Conservation (phyloP, 176 grass and related monocot genomes). For the Themeda triandra region DNA sequence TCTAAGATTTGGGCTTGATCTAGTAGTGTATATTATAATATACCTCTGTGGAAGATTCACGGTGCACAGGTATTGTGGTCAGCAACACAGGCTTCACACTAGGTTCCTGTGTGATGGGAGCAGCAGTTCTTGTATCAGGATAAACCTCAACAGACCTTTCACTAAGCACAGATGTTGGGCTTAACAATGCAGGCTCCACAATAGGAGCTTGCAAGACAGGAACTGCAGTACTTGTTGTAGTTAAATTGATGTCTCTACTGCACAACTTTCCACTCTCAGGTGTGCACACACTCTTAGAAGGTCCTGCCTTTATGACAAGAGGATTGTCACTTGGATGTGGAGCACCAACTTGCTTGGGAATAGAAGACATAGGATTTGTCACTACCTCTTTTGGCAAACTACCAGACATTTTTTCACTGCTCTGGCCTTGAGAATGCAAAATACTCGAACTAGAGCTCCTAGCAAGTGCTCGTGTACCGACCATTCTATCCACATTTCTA, state of each 20-base stretch:
- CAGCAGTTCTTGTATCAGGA: neutral
- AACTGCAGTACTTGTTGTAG: neutral
- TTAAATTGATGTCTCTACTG: conserved; percentile 2
- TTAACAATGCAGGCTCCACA: conserved; percentile 8
- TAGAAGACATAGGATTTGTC: conserved; percentile 16
- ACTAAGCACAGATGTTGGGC: conserved; percentile 26
- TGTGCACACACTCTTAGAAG: neutral
- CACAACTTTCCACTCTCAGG: neutral
- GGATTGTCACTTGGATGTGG: conserved; percentile 10
- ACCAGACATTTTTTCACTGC: neutral
- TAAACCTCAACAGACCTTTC: neutral
- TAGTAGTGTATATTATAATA: neutral
- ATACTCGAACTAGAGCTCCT: neutral
- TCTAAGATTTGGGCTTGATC: neutral
- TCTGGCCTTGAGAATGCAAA: conserved; percentile 7
- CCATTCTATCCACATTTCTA: conserved; percentile 5
- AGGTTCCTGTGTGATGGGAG: neutral
- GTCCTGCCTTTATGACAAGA: conserved; percentile 1
- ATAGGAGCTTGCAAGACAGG: conserved; percentile 1
- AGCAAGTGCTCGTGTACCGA: neutral
- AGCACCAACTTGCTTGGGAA: conserved; percentile 21
- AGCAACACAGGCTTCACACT: neutral
- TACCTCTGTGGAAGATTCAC: conserved; percentile 5
- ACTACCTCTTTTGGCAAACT: conserved; percentile 7
- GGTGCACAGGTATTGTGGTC: neutral